These are phyloP conservation scores for Wickerhamomyces ciferrii DNA, from an alignment of 805 yeast species.

Conservation along the genomic window DNA sequence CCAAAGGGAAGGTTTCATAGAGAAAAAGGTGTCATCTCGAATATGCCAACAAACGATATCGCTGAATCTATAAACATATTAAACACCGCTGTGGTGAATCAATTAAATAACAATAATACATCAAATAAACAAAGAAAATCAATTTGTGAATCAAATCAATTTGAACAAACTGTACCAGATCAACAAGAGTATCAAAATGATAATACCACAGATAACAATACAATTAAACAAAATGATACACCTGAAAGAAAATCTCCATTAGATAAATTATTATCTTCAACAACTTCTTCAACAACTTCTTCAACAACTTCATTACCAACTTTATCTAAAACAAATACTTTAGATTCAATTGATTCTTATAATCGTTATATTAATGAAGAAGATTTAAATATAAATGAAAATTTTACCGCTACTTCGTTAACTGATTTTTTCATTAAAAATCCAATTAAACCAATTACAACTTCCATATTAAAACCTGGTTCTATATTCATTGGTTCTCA, in stretches of 20 bases:
- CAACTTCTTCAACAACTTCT: neutral
- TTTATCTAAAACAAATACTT: neutral
- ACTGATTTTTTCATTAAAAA: neutral
- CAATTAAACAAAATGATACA: neutral
- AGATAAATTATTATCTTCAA: neutral
- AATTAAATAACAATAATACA: neutral
- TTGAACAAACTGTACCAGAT: too few species aligned
- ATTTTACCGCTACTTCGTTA: neutral
- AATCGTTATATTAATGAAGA: neutral
- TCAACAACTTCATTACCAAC: neutral
- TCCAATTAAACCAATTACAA: constrained; percentile 10
- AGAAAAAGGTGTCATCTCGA: neutral
- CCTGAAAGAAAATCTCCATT: neutral
- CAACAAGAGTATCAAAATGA: neutral
- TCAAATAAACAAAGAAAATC: neutral
- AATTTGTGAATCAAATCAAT: neutral
- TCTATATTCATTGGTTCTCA: constrained; percentile 63
- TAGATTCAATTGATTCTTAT: neutral
- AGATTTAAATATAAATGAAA: neutral
- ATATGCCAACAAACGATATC: neutral
- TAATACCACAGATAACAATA: neutral
- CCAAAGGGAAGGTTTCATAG: too few species aligned
- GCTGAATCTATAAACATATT: neutral
- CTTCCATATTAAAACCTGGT: constrained; percentile 54
- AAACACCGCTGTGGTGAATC: neutral